Evolutionary conservation across 2,329 filamentous ascomycete species (phyloP).

Genomic region (Trichoderma citrinoviride): DNA sequence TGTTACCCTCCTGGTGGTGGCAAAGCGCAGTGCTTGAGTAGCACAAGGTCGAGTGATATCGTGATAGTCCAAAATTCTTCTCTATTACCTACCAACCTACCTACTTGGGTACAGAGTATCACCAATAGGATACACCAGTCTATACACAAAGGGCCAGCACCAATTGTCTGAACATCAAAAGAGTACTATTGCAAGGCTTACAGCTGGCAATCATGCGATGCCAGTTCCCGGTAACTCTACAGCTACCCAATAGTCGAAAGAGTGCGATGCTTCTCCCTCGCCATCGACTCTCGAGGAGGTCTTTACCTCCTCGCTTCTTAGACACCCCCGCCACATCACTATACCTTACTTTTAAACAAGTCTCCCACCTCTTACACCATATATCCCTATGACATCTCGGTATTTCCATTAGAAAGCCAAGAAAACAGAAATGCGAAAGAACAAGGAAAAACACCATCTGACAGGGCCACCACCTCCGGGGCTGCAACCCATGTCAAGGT

Average conservation of each 20-base stretch:
- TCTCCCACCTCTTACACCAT: slow-evolving; percentile 18
- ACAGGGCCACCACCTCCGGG: slow-evolving; percentile 36
- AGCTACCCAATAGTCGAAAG: slow-evolving; percentile 6
- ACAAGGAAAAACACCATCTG: neutral
- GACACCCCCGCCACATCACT: neutral
- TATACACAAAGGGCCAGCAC: neutral
- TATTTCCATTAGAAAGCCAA: slow-evolving; percentile 25
- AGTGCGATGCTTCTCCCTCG: slow-evolving; percentile 12
- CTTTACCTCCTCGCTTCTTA: slow-evolving; percentile 1
- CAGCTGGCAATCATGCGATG: slow-evolving; percentile 5
- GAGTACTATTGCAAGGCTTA: slow-evolving; percentile 19
- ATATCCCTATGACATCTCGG: slow-evolving; percentile 16
- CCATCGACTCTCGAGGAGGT: neutral
- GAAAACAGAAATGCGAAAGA: slow-evolving; percentile 2
- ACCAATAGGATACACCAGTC: neutral
- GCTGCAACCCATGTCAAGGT: slow-evolving; percentile 30
- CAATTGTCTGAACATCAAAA: slow-evolving; percentile 11
- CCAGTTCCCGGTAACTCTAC: slow-evolving; percentile 15
- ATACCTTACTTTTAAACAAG: slow-evolving; percentile 18
- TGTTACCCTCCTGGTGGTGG: neutral
- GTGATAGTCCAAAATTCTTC: neutral
- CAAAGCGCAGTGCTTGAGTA: neutral
- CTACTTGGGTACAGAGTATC: neutral
- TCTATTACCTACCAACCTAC: too few species aligned
- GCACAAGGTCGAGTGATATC: neutral